Base-by-base conservation (phyloP, 2,329 filamentous ascomycete genomes). In the Talaromyces sp. region DNA sequence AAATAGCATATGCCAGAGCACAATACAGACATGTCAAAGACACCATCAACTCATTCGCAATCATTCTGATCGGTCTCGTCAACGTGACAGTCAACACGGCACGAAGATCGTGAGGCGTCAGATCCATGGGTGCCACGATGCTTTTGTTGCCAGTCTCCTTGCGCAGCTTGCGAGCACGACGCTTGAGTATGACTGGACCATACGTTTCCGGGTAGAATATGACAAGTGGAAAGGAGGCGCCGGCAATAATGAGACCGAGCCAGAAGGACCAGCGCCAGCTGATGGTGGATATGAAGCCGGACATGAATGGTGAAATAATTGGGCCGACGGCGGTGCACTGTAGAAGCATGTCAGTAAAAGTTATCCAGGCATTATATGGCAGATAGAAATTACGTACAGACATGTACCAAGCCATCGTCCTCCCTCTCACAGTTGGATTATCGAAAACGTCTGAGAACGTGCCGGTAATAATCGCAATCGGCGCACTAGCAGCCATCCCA, bases 31-130 rank as follows among this genome's bases (percentile, higher is more conserved):
- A 92, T 2, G 83, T 84, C 62, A 86, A 86, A 46, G 87, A 82
- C 16, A 93, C 89, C 58, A 93, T 88, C 56, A 87, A 86, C 73
- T 93, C 90, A 52, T 84, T 86, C 56, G 82, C 59, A 37, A 88
- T 79, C 90, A 93, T 93, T 54, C 88, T 83, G 21, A 92, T 75
- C 0, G 90, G 90, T 1, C 90, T 79, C 0, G 87, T 88, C 44
- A 93, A 78, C 0, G 92, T 88, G 11, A 89, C 84, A 0, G 84
- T 85, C 21, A 88, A 40, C 58, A 68, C 70, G 54, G 69, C 64
- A n/a, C 66, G 69, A 16, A 74, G 18, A 58, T 71, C 67, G 28
- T 83, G 81, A 59, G 81, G 78, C 68, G 90, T 86, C 33, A 91
- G 75, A 68, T 92, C 89, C 58, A 86, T 80, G 0, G 86, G 85